A percentile compares a stretch with the other conserved stretches of the same genome.
phyloP scores from a whole-genome alignment of 371 early-diverging fungal species.

The Mucor piriformis region DNA sequence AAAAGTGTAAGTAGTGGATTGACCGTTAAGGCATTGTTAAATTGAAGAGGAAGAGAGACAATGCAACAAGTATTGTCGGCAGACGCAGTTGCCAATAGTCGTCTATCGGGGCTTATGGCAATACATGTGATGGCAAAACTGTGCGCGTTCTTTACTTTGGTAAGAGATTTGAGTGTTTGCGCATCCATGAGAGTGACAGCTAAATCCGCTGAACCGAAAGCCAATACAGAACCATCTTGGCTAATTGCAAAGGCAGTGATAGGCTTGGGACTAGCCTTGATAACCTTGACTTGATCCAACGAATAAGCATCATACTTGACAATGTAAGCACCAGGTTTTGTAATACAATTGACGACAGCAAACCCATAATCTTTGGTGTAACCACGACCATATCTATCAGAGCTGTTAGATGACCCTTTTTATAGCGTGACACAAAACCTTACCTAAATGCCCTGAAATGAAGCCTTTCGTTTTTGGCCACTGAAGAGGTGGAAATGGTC shows the following conservation, averaged over 20 bases:
- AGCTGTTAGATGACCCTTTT: too few relatives aligned
- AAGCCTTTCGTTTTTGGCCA: constrained; percentile 48
- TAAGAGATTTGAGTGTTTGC: constrained; percentile 47
- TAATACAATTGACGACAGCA: constrained; percentile 37
- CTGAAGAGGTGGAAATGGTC: constrained; percentile 52
- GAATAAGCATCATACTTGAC: constrained; percentile 45
- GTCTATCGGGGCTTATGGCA: constrained; percentile 62
- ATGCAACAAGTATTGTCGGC: constrained; percentile 68
- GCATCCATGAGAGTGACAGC: constrained; percentile 58
- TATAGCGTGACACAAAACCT: too few relatives aligned
- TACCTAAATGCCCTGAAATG: constrained; percentile 60
- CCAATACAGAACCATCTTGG: constrained; percentile 59
- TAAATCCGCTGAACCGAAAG: constrained; percentile 61
- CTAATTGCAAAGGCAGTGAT: constrained; percentile 52
- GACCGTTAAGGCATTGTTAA: constrained; percentile 28
- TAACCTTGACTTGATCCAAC: constrained; percentile 27
- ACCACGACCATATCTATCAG: constrained; percentile 54
- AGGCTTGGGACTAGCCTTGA: constrained; percentile 36
- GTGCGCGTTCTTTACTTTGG: constrained; percentile 61
- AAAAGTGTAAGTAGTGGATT: constrained; percentile 44
- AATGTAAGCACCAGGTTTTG: constrained; percentile 33
- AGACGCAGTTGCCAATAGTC: constrained; percentile 65
- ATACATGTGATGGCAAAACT: constrained; percentile 67
- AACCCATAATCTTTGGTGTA: constrained; percentile 45
- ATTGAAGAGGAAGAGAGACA: constrained; percentile 57